A percentile compares a stretch with the other conserved stretches of the same genome.
phyloP scores from a whole-genome alignment of 2,329 filamentous ascomycete species.

The Aureobasidium sp. region DNA sequence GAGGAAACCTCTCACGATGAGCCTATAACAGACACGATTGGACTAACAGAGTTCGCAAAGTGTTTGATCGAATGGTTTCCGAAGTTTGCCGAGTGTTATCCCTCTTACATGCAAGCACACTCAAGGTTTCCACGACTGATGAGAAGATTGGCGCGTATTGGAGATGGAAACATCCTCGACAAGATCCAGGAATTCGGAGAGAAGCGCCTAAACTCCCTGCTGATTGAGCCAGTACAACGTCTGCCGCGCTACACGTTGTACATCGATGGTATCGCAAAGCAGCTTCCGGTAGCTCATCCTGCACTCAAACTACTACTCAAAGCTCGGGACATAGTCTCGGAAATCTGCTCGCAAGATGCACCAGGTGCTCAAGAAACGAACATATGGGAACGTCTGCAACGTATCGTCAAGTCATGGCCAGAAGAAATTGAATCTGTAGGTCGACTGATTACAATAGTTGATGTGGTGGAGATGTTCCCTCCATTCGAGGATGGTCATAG shows the following conservation, averaged over 20 bases:
- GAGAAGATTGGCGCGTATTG: conserved; percentile 65
- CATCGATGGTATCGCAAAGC: conserved; percentile 89
- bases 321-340: conserved; percentile 86
- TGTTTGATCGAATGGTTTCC: conserved; percentile 88
- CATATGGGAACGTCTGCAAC: conserved; percentile 63
- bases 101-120: conserved; percentile 86
- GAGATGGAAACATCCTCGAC: conserved; percentile 73
- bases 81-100: conserved; percentile 81
- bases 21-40: conserved; percentile 51
- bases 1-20: conserved; percentile 31
- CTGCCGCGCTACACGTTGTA: conserved; percentile 90
- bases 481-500: conserved; percentile 51
- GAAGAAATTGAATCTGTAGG: conserved; percentile 51
- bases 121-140: conserved; percentile 77
- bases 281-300: conserved; percentile 76
- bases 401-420: conserved; percentile 73
- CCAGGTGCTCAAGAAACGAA: conserved; percentile 61
- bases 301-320: conserved; percentile 76
- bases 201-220: conserved; percentile 77
- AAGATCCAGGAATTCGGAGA: conserved; percentile 77
- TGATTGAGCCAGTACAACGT: conserved; percentile 94
- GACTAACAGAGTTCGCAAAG: conserved; percentile 68
- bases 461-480: conserved; percentile 67
- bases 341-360: conserved; percentile 90
- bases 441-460: conserved; percentile 70